Evolutionary conservation across 768 basidiomycete species (phyloP), one percentile per base, ranked within the genome.

Genomic region (Dacryopinax primogenitus): DNA sequence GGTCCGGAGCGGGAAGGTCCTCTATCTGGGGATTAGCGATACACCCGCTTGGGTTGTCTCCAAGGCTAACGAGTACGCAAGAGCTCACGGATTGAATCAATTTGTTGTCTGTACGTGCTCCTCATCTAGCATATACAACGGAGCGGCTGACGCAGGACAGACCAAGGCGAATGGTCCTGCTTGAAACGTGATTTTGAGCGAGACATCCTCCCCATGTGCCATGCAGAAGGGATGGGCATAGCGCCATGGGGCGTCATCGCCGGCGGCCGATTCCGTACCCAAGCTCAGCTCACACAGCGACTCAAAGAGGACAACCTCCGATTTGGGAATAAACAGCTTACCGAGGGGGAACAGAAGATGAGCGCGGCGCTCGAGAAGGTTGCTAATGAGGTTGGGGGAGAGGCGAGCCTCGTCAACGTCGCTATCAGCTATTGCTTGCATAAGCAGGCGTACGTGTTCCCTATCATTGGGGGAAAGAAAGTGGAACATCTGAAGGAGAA

Each of bases 11-110:
- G 79, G 79, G 35, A 82, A 81, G 66, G 79, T 79, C 13, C 72
- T 78, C 28, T 80, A 81, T 63, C 72, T 80, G 3, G 64, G 47
- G 9, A 30, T 33, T 61, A 71, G 76, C 15, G 76, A 81, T 62
- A 72, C 77, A 1, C 81, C 81, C 0, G 81, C 81, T 0, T 83
- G 81, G 81, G 68, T 82, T 1, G 81, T 82, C 7, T 64, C 78
- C 3, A 73, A 75, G 63, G 79, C 79, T 2, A 83, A 84, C 69
- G 76, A 78, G 63, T 83, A 81, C 63, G 81, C 82, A 13, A 73
- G 78, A 0, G 74, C 76, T 33, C 78, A 83, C 44, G 81, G 76
- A 0, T 71, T 80, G 63, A 78, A 80, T 0, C 83, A 80, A 1
- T 85, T 84, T 69, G 74, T 76, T 28, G 75, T 84, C 32, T 84